Base-by-base conservation (phyloP, 2,329 filamentous ascomycete species). In the Penicillium sp. region DNA sequence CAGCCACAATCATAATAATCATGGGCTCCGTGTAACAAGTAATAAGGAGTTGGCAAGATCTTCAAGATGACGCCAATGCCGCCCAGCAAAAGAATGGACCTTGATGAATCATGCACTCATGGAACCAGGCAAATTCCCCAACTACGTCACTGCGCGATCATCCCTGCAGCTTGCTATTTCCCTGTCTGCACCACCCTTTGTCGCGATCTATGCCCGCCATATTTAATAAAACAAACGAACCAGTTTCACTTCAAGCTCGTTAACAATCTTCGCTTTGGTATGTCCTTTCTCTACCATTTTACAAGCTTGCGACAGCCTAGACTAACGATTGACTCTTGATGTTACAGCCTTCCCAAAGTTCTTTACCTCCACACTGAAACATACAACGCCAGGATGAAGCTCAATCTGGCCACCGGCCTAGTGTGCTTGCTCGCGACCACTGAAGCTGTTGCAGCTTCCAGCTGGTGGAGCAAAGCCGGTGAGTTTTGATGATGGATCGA, bases 401-500 rank as follows among this genome's bases (percentile, higher is more conserved):
- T 95, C 79, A 80, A 84, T 66, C 80, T 92, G 74, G 83, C 85
- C 65, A 85, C 88, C 75, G 77, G 92, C 79, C 80, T 94, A 69
- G 83, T 91, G 73, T 83, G 91, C 74, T 87, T 88, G 72, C 82
- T 96, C 61, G 89, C 91, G 75, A 86, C 89, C 44, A 75, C 76
- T 44, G 87, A 91, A 74, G 85, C 84, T 65, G 88, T 87, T 53
- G 80, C 87, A 66, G 91, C 89, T 67, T 93, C 89, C 81, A 90
- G 81, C 78, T 97, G 93, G 93, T 93, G 96, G 87, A 77, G 86
- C 75, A 95, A 92, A 80, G 84, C 92, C 74, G 90, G 93, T 96
- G 85, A 72, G 91, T 81, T 53, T 3, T 45, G 49, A 22, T 37
- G 9, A n/a, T 8, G n/a, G 1, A 12, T 35, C 12, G 35, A 37